Evolutionary conservation across 139 green algal species (phyloP).

Genomic region (Protoeuglena noctilucae): DNA sequence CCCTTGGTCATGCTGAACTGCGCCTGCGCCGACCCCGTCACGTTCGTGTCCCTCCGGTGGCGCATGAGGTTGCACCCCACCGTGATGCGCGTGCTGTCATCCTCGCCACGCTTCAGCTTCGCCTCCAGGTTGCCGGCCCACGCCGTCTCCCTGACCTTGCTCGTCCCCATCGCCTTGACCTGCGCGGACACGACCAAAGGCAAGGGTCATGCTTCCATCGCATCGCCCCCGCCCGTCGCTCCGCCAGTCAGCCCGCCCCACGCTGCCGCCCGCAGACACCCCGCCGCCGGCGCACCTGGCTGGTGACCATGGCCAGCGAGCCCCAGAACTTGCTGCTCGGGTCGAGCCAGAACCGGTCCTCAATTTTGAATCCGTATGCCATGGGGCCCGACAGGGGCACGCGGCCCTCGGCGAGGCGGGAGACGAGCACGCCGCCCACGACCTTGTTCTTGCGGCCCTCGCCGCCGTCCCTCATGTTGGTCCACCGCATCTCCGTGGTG

Average conservation of each 20-base stretch:
- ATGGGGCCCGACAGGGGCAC: not conserved
- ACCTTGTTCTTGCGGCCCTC: not conserved
- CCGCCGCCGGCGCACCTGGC: too few relatives aligned
- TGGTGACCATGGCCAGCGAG: too few relatives aligned
- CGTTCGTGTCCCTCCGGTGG: not conserved
- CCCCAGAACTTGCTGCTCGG: not conserved
- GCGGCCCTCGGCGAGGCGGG: not conserved
- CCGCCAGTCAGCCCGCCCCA: too few relatives aligned
- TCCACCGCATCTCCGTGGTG: not conserved
- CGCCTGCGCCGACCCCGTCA: not conserved
- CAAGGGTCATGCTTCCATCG: too few relatives aligned
- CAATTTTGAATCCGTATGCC: not conserved
- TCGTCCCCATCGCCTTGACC: too few relatives aligned
- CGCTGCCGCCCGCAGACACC: too few relatives aligned
- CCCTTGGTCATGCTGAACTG: not conserved
- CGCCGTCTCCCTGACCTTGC: not conserved
- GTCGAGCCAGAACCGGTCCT: not conserved
- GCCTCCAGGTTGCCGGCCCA: not conserved
- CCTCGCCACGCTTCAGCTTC: not conserved
- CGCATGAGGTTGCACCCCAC: not conserved
- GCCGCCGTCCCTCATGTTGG: too few relatives aligned
- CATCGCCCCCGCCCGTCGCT: too few relatives aligned
- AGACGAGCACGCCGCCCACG: not conserved
- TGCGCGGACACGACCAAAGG: too few relatives aligned
- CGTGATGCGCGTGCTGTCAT: not conserved